Evolutionary conservation across 345 rosid genomes (phyloP).

Genomic region (Sonneratia alba): DNA sequence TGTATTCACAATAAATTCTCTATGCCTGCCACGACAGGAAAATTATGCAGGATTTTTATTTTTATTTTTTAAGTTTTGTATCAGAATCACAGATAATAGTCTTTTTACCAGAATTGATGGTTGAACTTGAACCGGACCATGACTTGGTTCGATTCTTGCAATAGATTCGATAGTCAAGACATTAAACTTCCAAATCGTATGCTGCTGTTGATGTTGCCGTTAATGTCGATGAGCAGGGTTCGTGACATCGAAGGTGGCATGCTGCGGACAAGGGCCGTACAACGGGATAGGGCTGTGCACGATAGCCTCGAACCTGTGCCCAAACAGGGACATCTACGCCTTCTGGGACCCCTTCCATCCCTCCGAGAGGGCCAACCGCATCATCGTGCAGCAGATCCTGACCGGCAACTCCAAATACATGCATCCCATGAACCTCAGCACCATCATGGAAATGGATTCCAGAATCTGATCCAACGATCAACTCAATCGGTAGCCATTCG

Average conservation of each 20-base stretch:
- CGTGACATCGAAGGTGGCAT: conserved; percentile 60
- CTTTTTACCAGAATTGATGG: too few species aligned
- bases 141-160: neutral
- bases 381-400: conserved; percentile 45
- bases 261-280: conserved; percentile 90
- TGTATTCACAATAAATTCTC: neutral
- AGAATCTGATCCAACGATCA: conserved; percentile 7
- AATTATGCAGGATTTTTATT: too few species aligned
- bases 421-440: conserved; percentile 87
- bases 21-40: neutral
- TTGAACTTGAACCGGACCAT: neutral
- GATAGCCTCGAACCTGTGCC: conserved; percentile 54
- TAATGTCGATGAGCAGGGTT: conserved; percentile 39
- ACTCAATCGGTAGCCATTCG: too few species aligned
- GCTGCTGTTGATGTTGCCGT: neutral
- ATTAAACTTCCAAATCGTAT: neutral
- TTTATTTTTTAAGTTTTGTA: too few species aligned
- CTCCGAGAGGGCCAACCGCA: conserved; percentile 55
- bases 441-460: conserved; percentile 51
- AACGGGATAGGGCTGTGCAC: conserved; percentile 89
- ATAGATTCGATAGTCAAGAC: neutral
- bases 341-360: conserved; percentile 96
- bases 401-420: conserved; percentile 43
- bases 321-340: conserved; percentile 47
- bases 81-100: too few species aligned